A percentile compares a stretch with the other conserved stretches of the same genome.
Conservation (phyloP, 495 filamentous ascomycete genomes). For the Neurospora sp. region DNA sequence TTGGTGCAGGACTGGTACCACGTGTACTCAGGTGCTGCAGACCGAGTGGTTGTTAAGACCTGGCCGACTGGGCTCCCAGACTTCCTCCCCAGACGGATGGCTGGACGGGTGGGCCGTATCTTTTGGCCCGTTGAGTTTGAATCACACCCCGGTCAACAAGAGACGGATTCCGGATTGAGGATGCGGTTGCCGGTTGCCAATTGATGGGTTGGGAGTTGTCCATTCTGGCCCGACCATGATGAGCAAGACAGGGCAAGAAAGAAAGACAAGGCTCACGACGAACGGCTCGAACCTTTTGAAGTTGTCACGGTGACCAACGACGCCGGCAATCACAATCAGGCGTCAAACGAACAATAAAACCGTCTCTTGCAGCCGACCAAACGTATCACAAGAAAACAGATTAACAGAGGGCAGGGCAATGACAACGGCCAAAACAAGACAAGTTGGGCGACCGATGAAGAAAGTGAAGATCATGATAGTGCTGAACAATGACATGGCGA, state of each 20-base stretch:
- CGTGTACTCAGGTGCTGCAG: constrained; percentile 26
- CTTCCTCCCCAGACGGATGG: neutral
- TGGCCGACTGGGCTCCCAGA: neutral
- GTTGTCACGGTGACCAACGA: neutral
- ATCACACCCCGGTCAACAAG: neutral
- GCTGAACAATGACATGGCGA: neutral
- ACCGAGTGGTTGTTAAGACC: constrained; percentile 1
- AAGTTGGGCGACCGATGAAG: neutral
- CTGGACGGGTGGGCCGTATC: neutral
- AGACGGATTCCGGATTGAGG: neutral
- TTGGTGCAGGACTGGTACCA: constrained; percentile 26
- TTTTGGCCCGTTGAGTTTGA: neutral
- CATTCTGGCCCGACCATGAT: neutral
- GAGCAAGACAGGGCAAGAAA: neutral
- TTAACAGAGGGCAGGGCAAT: neutral
- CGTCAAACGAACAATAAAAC: neutral
- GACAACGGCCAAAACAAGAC: neutral
- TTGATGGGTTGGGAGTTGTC: neutral
- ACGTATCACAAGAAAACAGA: neutral
- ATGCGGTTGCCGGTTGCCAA: neutral
- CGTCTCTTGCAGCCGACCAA: neutral
- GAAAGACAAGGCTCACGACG: neutral
- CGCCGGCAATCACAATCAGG: neutral
- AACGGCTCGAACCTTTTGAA: neutral
- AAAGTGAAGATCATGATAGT: neutral